Percentiles rank a stretch among this genome's conserved stretches.
These are phyloP conservation scores for Raffaelea ambrosiae DNA, from an alignment of 2,329 filamentous ascomycete genomes.

Conservation along the genomic window DNA sequence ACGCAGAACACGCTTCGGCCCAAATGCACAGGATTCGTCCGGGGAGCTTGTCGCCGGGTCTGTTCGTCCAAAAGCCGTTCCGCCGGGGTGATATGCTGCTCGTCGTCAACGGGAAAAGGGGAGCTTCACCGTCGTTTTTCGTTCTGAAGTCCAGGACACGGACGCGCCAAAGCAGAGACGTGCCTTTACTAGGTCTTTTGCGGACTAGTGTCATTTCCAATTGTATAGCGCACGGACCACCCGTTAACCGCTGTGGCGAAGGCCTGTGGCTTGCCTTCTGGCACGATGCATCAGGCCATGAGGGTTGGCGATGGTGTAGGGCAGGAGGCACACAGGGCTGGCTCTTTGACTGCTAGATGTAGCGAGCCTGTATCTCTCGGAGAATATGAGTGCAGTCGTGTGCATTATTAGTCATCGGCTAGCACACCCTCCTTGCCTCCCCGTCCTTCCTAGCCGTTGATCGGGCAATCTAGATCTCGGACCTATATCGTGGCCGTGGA, in stretches of 20 bases:
- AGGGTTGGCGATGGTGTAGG: too few species aligned
- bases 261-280: neutral
- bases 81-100: neutral
- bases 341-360: too few species aligned
- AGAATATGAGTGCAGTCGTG: too few species aligned
- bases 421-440: too few species aligned
- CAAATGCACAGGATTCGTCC: neutral
- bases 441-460: too few species aligned
- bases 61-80: neutral
- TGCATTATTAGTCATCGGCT: too few species aligned
- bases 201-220: neutral
- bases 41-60: neutral
- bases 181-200: neutral
- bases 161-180: slow-evolving; percentile 1
- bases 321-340: too few species aligned
- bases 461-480: too few species aligned
- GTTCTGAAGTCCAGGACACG: neutral
- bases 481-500: too few species aligned
- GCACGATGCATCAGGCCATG: too few species aligned
- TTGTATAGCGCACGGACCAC: neutral
- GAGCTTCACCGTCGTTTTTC: neutral
- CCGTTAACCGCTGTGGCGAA: neutral
- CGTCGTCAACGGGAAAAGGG: neutral
- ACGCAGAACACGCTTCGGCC: too few species aligned
- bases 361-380: too few species aligned